Percentiles rank a stretch among this genome's conserved stretches.
Conservation (phyloP, 768 basidiomycete species). For the Tylopilus cervinicoccineus region DNA sequence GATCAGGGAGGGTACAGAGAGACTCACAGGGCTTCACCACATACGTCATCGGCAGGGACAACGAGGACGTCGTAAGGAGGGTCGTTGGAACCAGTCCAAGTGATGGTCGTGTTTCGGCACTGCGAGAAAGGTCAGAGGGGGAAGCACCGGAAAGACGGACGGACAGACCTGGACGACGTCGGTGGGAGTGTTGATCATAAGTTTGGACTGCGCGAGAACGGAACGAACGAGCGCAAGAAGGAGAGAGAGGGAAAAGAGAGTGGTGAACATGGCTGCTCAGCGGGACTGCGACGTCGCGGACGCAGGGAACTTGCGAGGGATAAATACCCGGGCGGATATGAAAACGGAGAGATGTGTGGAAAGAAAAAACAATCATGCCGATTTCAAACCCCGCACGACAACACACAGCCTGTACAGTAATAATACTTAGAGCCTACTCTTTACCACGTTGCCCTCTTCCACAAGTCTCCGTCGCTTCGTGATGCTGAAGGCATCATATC, state of each 20-base stretch:
- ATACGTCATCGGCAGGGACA: conserved; percentile 50
- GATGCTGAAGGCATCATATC: conserved; percentile 18
- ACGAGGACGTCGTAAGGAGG: conserved; percentile 59
- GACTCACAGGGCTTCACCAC: conserved; percentile 57
- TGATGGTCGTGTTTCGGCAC: conserved; percentile 50
- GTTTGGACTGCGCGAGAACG: conserved; percentile 44
- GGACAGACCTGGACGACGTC: conserved; percentile 50
- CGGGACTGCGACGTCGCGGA: not conserved
- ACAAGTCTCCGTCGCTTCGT: conserved; percentile 31
- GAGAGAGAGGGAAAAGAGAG: conserved; percentile 73
- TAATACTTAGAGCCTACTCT: conserved; percentile 26
- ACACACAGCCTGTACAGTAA: not conserved
- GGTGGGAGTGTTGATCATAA: conserved; percentile 49
- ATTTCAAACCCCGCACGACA: conserved; percentile 25
- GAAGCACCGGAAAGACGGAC: not conserved
- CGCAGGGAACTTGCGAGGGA: not conserved
- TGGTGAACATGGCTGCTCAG: conserved; percentile 61
- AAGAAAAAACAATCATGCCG: too few species aligned
- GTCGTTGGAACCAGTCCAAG: conserved; percentile 42
- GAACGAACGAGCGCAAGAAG: conserved; percentile 50
- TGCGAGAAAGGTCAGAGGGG: conserved; percentile 23
- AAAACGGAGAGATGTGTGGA: conserved; percentile 2
- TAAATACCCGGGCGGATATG: conserved; percentile 19
- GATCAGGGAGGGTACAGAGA: not conserved
- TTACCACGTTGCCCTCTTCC: conserved; percentile 21